phyloP scores from a whole-genome alignment of 768 basidiomycete species.

The Lactifluus rugatus region DNA sequence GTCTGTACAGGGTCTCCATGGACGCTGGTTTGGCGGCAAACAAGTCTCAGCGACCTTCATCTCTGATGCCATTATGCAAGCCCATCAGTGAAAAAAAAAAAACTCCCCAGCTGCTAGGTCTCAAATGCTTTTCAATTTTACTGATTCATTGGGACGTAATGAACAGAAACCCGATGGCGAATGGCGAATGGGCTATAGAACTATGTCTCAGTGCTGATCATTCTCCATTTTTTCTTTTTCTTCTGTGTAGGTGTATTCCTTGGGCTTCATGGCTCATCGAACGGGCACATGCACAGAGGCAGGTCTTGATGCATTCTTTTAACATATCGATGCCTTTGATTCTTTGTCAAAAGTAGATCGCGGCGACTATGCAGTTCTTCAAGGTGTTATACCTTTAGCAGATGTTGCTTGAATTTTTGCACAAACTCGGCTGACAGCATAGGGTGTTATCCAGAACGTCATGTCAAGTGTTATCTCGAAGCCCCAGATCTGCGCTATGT shows the following conservation, averaged over 20 bases:
- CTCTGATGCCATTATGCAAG: slow-evolving; percentile 89
- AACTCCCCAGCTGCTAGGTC: slow-evolving; percentile 13
- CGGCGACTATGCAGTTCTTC: slow-evolving; percentile 8
- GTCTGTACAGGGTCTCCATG: slow-evolving; percentile 84
- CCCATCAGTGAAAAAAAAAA: slow-evolving; percentile 57
- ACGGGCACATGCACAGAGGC: slow-evolving; percentile 18
- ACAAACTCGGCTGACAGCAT: slow-evolving; percentile 2
- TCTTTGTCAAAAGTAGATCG: slow-evolving; percentile 17
- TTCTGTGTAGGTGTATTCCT: slow-evolving; percentile 19
- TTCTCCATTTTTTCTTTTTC: slow-evolving; percentile 11
- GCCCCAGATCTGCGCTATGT: not conserved
- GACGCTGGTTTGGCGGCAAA: slow-evolving; percentile 94
- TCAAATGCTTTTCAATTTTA: slow-evolving; percentile 12
- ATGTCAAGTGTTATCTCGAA: slow-evolving; percentile 2
- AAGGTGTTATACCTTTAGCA: slow-evolving; percentile 5
- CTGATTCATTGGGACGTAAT: slow-evolving; percentile 19
- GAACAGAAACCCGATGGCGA: slow-evolving; percentile 14
- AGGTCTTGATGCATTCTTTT: slow-evolving; percentile 18
- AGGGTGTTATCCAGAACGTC: not conserved
- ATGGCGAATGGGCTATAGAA: slow-evolving; percentile 13
- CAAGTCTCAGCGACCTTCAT: slow-evolving; percentile 83
- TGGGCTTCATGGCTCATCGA: slow-evolving; percentile 14
- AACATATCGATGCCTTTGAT: slow-evolving; percentile 19
- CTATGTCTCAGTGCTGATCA: slow-evolving; percentile 21
- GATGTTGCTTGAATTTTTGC: slow-evolving; percentile 7